These are phyloP conservation scores for Termitomyces sp. DNA, from an alignment of 768 basidiomycete species.

Conservation along the genomic window DNA sequence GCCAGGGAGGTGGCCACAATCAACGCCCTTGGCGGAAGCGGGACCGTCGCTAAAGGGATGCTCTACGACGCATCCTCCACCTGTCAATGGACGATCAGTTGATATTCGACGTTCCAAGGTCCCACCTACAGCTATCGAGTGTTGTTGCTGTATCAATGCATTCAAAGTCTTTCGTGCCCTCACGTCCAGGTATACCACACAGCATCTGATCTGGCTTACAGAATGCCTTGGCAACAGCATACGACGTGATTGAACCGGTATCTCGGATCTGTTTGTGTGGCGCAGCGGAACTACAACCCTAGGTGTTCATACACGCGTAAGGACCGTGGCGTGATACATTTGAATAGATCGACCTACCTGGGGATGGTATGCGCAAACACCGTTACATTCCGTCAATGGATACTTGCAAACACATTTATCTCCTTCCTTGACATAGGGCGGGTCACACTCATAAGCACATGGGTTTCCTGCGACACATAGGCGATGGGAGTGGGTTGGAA, in stretches of 20 bases:
- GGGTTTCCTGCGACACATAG: constrained; percentile 8
- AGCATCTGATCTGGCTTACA: constrained; percentile 27
- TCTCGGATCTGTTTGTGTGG: constrained; percentile 19
- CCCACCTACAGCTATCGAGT: constrained; percentile 35
- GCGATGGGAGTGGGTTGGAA: constrained; percentile 15
- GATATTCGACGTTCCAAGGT: neutral
- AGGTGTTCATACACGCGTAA: neutral
- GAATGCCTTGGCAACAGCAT: constrained; percentile 23
- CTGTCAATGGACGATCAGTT: constrained; percentile 14
- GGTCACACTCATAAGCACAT: constrained; percentile 14
- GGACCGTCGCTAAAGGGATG: constrained; percentile 26
- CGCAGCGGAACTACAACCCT: constrained; percentile 37
- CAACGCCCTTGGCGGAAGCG: constrained; percentile 15
- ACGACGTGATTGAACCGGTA: constrained; percentile 17
- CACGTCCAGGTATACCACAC: constrained; percentile 32
- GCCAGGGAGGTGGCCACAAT: constrained; percentile 26
- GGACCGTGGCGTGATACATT: neutral
- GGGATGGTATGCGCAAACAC: constrained; percentile 28
- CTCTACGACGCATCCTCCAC: constrained; percentile 35
- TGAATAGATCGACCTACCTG: constrained; percentile 21
- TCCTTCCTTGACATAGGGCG: constrained; percentile 10
- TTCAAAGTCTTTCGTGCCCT: constrained; percentile 26
- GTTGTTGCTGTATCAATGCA: constrained; percentile 30
- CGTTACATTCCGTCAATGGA: constrained; percentile 35
- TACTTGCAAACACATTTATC: constrained; percentile 30